Evolutionary conservation across 2,329 filamentous ascomycete genomes (phyloP), one percentile per base, ranked within the genome.

Genomic region (Stachybotrys chartarum): DNA sequence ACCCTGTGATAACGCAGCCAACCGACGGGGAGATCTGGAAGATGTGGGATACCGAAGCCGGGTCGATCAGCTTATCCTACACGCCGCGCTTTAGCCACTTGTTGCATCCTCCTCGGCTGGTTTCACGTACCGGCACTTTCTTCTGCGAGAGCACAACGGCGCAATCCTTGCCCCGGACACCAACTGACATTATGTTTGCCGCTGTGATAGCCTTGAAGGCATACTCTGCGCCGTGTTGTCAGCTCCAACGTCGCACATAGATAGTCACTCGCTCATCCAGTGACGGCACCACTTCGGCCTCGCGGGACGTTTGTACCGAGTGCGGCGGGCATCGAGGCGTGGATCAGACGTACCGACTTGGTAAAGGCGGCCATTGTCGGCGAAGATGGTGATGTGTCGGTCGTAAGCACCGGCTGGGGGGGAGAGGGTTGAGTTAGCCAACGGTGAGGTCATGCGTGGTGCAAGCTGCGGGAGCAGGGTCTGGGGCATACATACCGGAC

Each of bases 161-260:
- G 69, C 93, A 97, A 78, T 94, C 85, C 82, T 99, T 99, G 75
- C 94, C 94, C 70, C 91, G 84, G 64, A 99, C 85, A 66, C 94
- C 94, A 73, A 99, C 84, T 59, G 94, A 94, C 81, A 96, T 99
- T 79, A 99, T 97, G 76, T 97, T 97, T 65, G 94, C 94, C 59
- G 94, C 93, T 65, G 94, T 99, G 77, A 99, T 99, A 57, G 94
- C 94, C 81, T 99, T 99, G 86, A 99, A 99, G 66, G 94, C 94
- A 93, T 99, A 99, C 83, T 99, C 94, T 97, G 17, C 16, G 7
- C 7, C 45, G 17, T 47, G 16, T 47, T n/a, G 45, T 47, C 7
- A 47, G 45, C 45, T 47, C 45, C 10, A 12, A 17, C 17, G 11
- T 24, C 35, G 35, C 35, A 42, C 3, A 14, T 10, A 42, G 35